Evolutionary conservation across 768 basidiomycete genomes (phyloP).

Genomic region (Leccinum fibrillosum): DNA sequence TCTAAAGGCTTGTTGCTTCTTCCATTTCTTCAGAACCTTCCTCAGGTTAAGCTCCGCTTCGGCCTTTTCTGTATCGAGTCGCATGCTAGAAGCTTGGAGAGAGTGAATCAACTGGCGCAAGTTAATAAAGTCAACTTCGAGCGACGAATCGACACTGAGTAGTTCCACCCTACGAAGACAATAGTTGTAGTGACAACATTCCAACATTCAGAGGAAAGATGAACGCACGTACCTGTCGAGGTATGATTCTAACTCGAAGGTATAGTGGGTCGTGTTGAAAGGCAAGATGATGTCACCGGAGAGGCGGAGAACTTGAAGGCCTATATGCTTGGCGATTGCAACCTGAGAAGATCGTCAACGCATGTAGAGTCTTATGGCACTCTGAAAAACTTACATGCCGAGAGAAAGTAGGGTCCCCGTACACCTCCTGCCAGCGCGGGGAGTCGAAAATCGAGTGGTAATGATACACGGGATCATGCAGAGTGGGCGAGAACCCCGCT

Average conservation of each 20-base stretch:
- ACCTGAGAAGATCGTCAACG: slow-evolving; percentile 36
- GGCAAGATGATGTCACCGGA: slow-evolving; percentile 65
- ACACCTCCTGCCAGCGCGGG: slow-evolving; percentile 67
- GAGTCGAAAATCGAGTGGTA: slow-evolving; percentile 77
- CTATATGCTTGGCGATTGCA: slow-evolving; percentile 65
- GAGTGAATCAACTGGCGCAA: slow-evolving; percentile 45
- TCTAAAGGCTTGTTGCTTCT: slow-evolving; percentile 34
- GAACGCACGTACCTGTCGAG: slow-evolving; percentile 47
- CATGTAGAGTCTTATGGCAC: too few species aligned
- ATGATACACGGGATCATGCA: slow-evolving; percentile 64
- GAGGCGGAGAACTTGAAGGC: slow-evolving; percentile 57
- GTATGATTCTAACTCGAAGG: slow-evolving; percentile 60
- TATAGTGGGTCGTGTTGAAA: slow-evolving; percentile 74
- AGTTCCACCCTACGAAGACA: slow-evolving; percentile 27
- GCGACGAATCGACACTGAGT: slow-evolving; percentile 18
- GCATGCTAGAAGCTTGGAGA: slow-evolving; percentile 49
- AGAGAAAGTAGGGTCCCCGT: slow-evolving; percentile 73
- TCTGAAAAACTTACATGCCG: slow-evolving; percentile 52
- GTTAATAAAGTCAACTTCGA: slow-evolving; percentile 39
- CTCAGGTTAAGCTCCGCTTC: slow-evolving; percentile 39
- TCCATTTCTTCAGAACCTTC: too few species aligned
- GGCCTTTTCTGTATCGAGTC: slow-evolving; percentile 57
- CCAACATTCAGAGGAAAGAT: neutral
- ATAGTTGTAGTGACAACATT: neutral
- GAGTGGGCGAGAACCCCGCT: slow-evolving; percentile 31